Conservation (phyloP, 2,329 filamentous ascomycete species). For the Incumbomyces lentus region DNA sequence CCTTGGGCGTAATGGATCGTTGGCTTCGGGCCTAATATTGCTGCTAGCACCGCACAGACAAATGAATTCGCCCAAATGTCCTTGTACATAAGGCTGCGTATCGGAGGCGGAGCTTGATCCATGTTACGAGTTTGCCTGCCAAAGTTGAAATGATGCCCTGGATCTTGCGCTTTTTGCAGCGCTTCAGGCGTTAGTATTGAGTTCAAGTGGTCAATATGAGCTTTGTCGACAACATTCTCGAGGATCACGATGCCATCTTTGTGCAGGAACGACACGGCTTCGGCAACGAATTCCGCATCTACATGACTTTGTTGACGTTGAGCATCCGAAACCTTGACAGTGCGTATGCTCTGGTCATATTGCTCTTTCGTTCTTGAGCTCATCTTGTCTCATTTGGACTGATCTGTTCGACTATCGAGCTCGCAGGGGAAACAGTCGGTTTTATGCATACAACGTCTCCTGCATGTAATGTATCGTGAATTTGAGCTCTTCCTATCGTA, state of each 20-base stretch:
- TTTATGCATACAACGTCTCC: too few relatives aligned
- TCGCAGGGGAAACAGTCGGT: too few relatives aligned
- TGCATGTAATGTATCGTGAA: too few relatives aligned
- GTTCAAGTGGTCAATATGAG: conserved; percentile 27
- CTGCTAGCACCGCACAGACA: conserved; percentile 25
- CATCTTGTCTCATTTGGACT: too few relatives aligned
- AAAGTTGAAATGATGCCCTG: conserved; percentile 24
- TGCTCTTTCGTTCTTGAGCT: background rate
- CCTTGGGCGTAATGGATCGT: conserved; percentile 30
- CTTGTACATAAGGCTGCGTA: conserved; percentile 26
- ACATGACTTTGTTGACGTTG: conserved; percentile 10
- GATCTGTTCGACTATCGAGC: too few relatives aligned
- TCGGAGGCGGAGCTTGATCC: conserved; percentile 31
- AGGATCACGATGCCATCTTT: conserved; percentile 30
- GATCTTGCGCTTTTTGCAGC: conserved; percentile 23
- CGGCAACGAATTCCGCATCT: conserved; percentile 17
- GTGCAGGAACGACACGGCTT: conserved; percentile 23
- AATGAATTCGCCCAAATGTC: conserved; percentile 33
- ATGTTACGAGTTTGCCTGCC: conserved; percentile 29
- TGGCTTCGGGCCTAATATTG: conserved; percentile 30
- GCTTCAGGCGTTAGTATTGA: conserved; percentile 24
- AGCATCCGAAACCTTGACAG: conserved; percentile 15
- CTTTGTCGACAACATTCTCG: conserved; percentile 27
- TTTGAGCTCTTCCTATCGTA: too few relatives aligned
- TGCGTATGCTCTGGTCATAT: conserved; percentile 17